A percentile compares a stretch with the other conserved stretches of the same genome.
Evolutionary conservation across 2,329 filamentous ascomycete genomes (phyloP).

Genomic region (Diaporthe citri): DNA sequence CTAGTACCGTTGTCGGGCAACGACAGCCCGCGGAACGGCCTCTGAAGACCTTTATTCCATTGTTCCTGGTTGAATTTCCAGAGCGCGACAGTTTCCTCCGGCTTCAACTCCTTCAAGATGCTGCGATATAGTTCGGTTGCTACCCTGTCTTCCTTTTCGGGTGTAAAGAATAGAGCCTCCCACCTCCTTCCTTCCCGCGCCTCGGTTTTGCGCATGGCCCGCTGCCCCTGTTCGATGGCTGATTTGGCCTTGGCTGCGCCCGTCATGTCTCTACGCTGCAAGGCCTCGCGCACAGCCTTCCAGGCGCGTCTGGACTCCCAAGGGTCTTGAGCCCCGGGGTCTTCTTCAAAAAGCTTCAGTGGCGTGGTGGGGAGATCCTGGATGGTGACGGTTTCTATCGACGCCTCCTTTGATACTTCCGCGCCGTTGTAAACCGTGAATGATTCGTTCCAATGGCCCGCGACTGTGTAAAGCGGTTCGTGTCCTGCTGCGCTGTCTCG

Average conservation of each 20-base stretch:
- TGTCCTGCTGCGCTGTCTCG: slow-evolving; percentile 22
- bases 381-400: slow-evolving; percentile 18
- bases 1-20: slow-evolving; percentile 27
- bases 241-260: slow-evolving; percentile 35
- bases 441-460: slow-evolving; percentile 46
- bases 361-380: slow-evolving; percentile 34
- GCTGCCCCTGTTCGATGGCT: slow-evolving; percentile 35
- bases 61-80: slow-evolving; percentile 35
- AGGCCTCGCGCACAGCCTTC: slow-evolving; percentile 32
- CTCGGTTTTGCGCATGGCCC: slow-evolving; percentile 31
- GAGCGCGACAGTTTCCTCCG: slow-evolving; percentile 32
- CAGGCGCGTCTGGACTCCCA: slow-evolving; percentile 38
- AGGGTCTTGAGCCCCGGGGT: slow-evolving; percentile 29
- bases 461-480: slow-evolving; percentile 46
- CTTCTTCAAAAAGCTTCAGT: slow-evolving; percentile 26
- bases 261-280: slow-evolving; percentile 28
- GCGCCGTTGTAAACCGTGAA: slow-evolving; percentile 43
- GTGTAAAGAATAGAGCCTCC: slow-evolving; percentile 34
- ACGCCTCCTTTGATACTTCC: slow-evolving; percentile 13
- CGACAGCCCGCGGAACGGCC: slow-evolving; percentile 28
- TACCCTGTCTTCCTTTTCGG: slow-evolving; percentile 1
- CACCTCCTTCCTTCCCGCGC: slow-evolving; percentile 20
- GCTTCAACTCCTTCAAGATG: slow-evolving; percentile 24
- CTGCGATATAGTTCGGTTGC: slow-evolving; percentile 32
- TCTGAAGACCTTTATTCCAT: slow-evolving; percentile 23